Conservation (phyloP, 2,329 filamentous ascomycete species). For the Pestalotiopsis sp. region DNA sequence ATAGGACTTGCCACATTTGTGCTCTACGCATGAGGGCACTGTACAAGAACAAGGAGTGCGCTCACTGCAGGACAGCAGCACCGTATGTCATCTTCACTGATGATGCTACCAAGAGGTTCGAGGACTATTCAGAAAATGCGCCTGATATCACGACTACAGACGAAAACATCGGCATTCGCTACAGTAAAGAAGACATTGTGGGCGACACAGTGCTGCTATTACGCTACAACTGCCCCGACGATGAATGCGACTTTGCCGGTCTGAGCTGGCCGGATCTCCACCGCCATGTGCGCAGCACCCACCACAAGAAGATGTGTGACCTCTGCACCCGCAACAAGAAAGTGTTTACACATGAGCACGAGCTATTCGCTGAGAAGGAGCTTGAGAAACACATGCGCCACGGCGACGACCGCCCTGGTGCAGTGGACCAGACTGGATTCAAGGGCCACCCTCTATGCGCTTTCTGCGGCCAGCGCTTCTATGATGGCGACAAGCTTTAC, state of each 20-base stretch:
- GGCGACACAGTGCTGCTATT: conserved; percentile 88
- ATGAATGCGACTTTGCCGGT: conserved; percentile 74
- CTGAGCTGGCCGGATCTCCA: conserved; percentile 76
- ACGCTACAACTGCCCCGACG: conserved; percentile 92
- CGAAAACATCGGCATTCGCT: conserved; percentile 87
- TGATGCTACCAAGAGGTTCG: conserved; percentile 76
- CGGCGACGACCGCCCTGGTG: conserved; percentile 89
- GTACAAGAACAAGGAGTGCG: conserved; percentile 95
- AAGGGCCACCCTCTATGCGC: conserved; percentile 93
- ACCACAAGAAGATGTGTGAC: conserved; percentile 69
- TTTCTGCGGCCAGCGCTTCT: conserved; percentile 91
- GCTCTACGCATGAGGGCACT: conserved; percentile 86
- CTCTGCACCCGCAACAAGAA: conserved; percentile 84
- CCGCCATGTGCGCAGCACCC: conserved; percentile 78
- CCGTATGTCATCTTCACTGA: conserved; percentile 92
- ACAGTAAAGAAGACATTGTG: conserved; percentile 85
- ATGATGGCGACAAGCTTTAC: conserved; percentile 94
- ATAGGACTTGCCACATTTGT: conserved; percentile 96
- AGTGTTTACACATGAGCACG: conserved; percentile 97
- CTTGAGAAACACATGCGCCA: conserved; percentile 86
- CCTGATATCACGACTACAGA: conserved; percentile 78
- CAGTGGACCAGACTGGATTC: conserved; percentile 91
- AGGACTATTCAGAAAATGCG: conserved; percentile 69
- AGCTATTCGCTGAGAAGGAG: conserved; percentile 81
- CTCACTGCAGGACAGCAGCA: conserved; percentile 85